These are phyloP conservation scores for Flaveria bidentis DNA, from an alignment of 129 eudicot species.

Conservation along the genomic window DNA sequence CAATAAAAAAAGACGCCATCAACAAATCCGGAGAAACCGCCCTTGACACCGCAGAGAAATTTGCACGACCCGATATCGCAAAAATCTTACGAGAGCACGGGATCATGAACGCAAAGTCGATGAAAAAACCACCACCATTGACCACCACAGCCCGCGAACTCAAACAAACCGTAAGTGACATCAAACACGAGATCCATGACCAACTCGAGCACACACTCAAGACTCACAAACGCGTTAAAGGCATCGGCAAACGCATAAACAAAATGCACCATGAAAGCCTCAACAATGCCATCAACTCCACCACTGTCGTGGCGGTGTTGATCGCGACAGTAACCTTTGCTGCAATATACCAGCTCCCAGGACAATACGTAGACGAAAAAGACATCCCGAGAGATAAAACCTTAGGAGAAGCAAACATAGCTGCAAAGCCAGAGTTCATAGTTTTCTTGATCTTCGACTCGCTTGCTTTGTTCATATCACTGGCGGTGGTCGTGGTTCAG, in stretches of 20 bases:
- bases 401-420: constrained; percentile 65
- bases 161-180: constrained; percentile 78
- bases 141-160: constrained; percentile 47
- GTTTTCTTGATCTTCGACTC: constrained; percentile 62
- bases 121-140: constrained; percentile 37
- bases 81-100: constrained; percentile 44
- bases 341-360: constrained; percentile 64
- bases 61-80: constrained; percentile 41
- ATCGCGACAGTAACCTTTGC: constrained; percentile 79
- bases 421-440: constrained; percentile 48
- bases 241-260: constrained; percentile 64
- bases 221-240: constrained; percentile 48
- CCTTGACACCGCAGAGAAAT: constrained; percentile 63
- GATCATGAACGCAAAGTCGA: constrained; percentile 47
- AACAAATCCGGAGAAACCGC: constrained; percentile 72
- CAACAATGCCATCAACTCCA: constrained; percentile 70
- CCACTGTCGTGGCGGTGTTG: constrained; percentile 72
- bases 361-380: constrained; percentile 54
- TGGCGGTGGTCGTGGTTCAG: constrained; percentile 78
- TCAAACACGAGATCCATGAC: constrained; percentile 66
- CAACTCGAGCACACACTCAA: constrained; percentile 67
- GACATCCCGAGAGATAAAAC: constrained; percentile 2
- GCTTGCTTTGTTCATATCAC: constrained; percentile 61
- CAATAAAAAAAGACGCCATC: constrained; percentile 47
- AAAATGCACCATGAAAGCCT: constrained; percentile 71